These are phyloP conservation scores for Tolypocladium guangdongense DNA, from an alignment of 2,329 filamentous ascomycete species.

Conservation along the genomic window DNA sequence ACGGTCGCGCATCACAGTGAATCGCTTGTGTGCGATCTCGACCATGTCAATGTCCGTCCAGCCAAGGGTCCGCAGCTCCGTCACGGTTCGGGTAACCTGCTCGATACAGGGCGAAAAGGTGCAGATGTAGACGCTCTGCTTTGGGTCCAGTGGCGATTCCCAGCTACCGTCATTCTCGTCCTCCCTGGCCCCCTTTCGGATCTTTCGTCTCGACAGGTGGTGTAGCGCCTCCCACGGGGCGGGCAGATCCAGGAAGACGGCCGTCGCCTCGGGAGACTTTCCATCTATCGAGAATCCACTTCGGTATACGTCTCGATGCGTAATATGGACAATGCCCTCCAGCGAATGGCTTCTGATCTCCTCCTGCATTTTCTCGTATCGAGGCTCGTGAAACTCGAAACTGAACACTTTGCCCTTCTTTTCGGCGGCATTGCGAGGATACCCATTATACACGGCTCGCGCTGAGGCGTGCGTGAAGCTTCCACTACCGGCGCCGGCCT, in stretches of 20 bases:
- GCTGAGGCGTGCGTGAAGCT: conserved; percentile 75
- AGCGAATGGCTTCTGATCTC: conserved; percentile 62
- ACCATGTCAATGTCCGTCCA: conserved; percentile 95
- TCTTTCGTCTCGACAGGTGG: conserved; percentile 51
- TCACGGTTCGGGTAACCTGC: conserved; percentile 81
- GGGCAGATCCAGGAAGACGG: conserved; percentile 70
- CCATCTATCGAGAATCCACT: conserved; percentile 58
- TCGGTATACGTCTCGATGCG: conserved; percentile 69
- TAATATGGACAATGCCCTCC: conserved; percentile 55
- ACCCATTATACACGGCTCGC: conserved; percentile 65
- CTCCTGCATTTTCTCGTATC: conserved; percentile 56
- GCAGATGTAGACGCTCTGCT: conserved; percentile 67
- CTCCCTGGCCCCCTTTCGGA: conserved; percentile 11
- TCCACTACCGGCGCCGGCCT: conserved; percentile 72
- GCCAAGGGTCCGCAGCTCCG: conserved; percentile 64
- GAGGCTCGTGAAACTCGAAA: conserved; percentile 69
- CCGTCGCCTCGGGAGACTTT: conserved; percentile 52
- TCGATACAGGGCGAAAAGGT: conserved; percentile 97
- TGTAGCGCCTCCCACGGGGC: conserved; percentile 72
- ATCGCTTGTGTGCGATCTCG: conserved; percentile 67
- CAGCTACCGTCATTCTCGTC: conserved; percentile 23
- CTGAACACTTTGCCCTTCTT: conserved; percentile 63
- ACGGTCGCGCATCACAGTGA: conserved; percentile 75
- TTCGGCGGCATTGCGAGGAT: conserved; percentile 34
- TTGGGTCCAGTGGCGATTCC: conserved; percentile 57